Base-by-base conservation (phyloP, 257 asterid genomes). In the Solanum pennellii region DNA sequence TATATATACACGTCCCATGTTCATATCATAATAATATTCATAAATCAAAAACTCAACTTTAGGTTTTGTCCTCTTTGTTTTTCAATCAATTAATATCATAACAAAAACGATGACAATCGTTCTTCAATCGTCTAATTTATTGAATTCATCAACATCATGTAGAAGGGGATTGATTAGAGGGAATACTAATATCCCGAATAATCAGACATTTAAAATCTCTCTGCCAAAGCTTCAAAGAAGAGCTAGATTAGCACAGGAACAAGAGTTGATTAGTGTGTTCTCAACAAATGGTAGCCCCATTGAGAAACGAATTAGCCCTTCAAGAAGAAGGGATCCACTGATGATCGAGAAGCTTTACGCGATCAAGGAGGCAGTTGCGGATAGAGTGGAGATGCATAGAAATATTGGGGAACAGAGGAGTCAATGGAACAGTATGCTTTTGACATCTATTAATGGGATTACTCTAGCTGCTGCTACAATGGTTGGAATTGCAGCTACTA, bases 301-400 rank as follows among this genome's bases (percentile, higher is more conserved):
- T 80, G 85, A 47, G 85, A 80, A 80, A 80, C 85, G 49, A 80
- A 3, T 29, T 18, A 80, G 85, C 12, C 85, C 85, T 15, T 47
- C 85, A 80, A 47, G 18, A 47, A 29, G 25, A 47, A 29, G 79
- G 5, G 94, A 90, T 72, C 87, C 92, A 3, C 8, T 89, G 83
- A 89, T 88, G 5, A 76, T 91, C 4, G 87, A 85, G 9, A 93
- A 93, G 89, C 92, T 94, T 33, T 90, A 92, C 45, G 93, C 93
- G 9, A 90, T 93, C 35, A 15, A 92, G 59, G 98, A 94, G 85
- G 91, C 91, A 1, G 90, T 94, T 72, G 86, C 92, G 1, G 98
- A 94, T 74, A 90, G 98, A 72, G 92, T 91, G 1, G 96, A 94
- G 87, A 94, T 92, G 96, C 96, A 94, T 84, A 82, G 59, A 2